Base-by-base conservation (phyloP, 2,329 filamentous ascomycete genomes). In the Pseudogymnoascus sp. region DNA sequence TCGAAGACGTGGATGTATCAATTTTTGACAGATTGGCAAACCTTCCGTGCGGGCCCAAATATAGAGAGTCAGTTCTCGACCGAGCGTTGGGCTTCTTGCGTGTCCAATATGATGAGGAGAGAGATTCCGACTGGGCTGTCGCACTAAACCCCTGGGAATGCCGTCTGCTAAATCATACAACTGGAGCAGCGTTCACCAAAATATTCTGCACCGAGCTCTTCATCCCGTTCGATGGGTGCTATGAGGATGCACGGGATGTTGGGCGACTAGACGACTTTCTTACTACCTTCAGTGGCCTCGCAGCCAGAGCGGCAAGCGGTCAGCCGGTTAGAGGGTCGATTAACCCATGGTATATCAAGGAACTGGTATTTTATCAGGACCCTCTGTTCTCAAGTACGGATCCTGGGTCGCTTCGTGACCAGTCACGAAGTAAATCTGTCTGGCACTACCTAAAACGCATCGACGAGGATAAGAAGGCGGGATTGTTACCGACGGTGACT, bases 61-160 rank as follows among this genome's bases (percentile, higher is more conserved):
- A 19, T 33, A 22, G 5, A 56, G 50, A 33, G 28, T 33, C 50
- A 7, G 26, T 56, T 35, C 16, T 56, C 28, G 50, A 56, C 14
- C 50, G 50, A 56, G 50, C 28, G 16, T 56, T 56, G 50, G 50
- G 50, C 50, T 56, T 56, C 10, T 56, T 56, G 28, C 50, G 50
- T 35, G 28, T 16, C 26, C 10, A 33, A 6, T 56, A 56, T 33
- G 50, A 56, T 14, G 50, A 56, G 12, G 28, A 56, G 11, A 56
- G 50, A 33, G 28, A 35, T 22, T 33, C 16, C 28, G 16, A 19
- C n/a, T 56, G 50, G 50, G 50, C 50, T n/a, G 14, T 35, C 11
- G 28, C 28, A 14, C 50, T 56, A 19, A 33, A 35, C 1, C 50
- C 50, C 28, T 56, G 50, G 50, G 28, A 56, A 19, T 56, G 50